These are phyloP conservation scores for Apodospora peruviana DNA, from an alignment of 495 filamentous ascomycete species.

Conservation along the genomic window DNA sequence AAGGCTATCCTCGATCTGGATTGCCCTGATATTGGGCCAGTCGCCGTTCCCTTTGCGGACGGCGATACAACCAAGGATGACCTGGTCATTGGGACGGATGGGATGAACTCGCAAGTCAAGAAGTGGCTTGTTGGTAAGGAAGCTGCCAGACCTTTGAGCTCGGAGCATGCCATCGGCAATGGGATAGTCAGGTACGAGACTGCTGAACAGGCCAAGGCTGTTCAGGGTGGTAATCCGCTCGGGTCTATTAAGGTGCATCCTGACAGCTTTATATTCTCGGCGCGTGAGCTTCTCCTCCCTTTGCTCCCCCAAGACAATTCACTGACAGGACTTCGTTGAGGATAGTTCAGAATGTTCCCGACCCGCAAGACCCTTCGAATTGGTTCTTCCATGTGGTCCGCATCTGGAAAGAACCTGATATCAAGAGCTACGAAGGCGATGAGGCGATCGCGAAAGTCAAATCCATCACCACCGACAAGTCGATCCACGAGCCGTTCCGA, in stretches of 20 bases:
- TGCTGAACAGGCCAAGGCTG: not conserved
- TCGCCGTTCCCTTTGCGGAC: constrained; percentile 35
- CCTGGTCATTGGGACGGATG: constrained; percentile 42
- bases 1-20: constrained; percentile 19
- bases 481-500: constrained; percentile 19
- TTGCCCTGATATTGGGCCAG: constrained; percentile 32
- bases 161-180: not conserved
- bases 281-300: not conserved
- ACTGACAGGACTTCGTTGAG: too few relatives aligned
- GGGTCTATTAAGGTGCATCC: not conserved
- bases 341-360: not conserved
- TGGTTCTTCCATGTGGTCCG: constrained; percentile 1
- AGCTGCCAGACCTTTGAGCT: not conserved
- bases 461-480: not conserved
- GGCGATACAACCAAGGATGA: constrained; percentile 10
- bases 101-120: constrained; percentile 33
- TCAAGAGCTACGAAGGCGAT: not conserved
- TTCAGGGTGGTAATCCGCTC: not conserved
- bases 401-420: not conserved
- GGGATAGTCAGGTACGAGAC: constrained; percentile 3
- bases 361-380: constrained; percentile 2
- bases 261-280: not conserved
- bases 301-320: not conserved
- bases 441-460: constrained; percentile 5
- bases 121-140: constrained; percentile 7